Evolutionary conservation across 345 rosid genomes (phyloP), one percentile per base, ranked within the genome.

Genomic region (Rhodomyrtus tomentosa): DNA sequence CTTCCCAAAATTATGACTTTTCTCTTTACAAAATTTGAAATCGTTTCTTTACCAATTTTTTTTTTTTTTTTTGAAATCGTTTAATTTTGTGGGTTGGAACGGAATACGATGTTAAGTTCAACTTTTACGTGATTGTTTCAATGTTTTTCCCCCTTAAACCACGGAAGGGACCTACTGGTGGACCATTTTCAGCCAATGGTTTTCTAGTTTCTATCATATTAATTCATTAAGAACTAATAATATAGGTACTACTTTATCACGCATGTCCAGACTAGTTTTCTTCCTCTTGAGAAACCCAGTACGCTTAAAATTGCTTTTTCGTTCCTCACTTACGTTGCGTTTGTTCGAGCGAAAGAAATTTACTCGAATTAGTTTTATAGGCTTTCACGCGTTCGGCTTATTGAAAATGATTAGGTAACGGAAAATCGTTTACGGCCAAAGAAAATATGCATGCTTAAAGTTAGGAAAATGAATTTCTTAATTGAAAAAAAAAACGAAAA

Each of bases 291-390:
- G 5, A 58, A 27, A 13, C 36, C 18, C 20, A 0, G 27, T 58
- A 6, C 18, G 16, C 68, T 27, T 27, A n/a, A 14, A 4, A 50
- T 14, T 48, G 50, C 11, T 48, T 48, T 48, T 11, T 50, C 13
- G 16, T 12, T 50, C 13, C 3, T 50, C 51, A 14, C 16, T 50
- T 50, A 3, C 16, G 32, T 4, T n/a, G 68, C n/a, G 18, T 25
- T 5, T 12, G 4, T n/a, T n/a, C n/a, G 3, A 56, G 36, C 0
- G 4, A 56, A 56, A n/a, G 1, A 13, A 56, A 3, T 56, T 5
- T 58, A 0, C 15, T 1, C 4, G 0, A 27, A 13, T 27, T 1
- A 27, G 2, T 58, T n/a, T n/a, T 27, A 0, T 2, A 3, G 0
- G 3, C 0, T 58, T 58, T 58, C 4, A 15, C 52, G 4, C 5